Evolutionary conservation across 805 yeast species (phyloP).

Genomic region (Teunomyces aglyptinius): DNA sequence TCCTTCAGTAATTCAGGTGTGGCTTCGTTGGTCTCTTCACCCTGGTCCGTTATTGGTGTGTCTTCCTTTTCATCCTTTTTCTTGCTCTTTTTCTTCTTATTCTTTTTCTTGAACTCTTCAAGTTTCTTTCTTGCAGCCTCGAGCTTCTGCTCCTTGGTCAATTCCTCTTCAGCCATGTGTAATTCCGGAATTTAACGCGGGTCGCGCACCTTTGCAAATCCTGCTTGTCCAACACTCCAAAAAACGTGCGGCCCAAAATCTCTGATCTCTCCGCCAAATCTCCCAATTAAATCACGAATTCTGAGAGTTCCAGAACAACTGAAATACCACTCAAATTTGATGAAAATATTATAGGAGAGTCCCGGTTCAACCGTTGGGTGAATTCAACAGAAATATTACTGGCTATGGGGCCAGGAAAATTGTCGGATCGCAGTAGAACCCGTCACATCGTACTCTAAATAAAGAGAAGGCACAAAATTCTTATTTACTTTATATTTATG

Average conservation of each 20-base stretch:
- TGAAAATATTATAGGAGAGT: neutral
- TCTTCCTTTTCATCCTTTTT: conserved; percentile 27
- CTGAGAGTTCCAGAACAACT: neutral
- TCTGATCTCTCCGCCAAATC: neutral
- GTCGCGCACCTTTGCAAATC: neutral
- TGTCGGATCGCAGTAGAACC: too few species aligned
- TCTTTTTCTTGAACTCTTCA: conserved; percentile 62
- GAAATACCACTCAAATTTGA: neutral
- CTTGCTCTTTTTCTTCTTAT: conserved; percentile 54
- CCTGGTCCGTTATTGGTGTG: conserved; percentile 3
- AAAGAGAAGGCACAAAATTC: too few species aligned
- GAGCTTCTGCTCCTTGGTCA: conserved; percentile 56
- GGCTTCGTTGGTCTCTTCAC: conserved; percentile 5
- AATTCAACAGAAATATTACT: too few species aligned
- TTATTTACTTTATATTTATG: too few species aligned
- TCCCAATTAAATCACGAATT: neutral
- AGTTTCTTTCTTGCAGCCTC: conserved; percentile 74
- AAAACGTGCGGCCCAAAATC: neutral
- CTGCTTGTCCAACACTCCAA: neutral
- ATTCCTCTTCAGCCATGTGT: conserved; percentile 17
- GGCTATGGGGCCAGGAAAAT: too few species aligned
- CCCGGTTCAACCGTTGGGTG: too few species aligned
- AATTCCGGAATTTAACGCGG: neutral
- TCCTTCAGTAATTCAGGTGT: conserved; percentile 6
- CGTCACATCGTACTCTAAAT: too few species aligned